A percentile compares a stretch with the other conserved stretches of the same genome.
phyloP scores from a whole-genome alignment of 768 basidiomycete species.

The Tremella mesenterica region DNA sequence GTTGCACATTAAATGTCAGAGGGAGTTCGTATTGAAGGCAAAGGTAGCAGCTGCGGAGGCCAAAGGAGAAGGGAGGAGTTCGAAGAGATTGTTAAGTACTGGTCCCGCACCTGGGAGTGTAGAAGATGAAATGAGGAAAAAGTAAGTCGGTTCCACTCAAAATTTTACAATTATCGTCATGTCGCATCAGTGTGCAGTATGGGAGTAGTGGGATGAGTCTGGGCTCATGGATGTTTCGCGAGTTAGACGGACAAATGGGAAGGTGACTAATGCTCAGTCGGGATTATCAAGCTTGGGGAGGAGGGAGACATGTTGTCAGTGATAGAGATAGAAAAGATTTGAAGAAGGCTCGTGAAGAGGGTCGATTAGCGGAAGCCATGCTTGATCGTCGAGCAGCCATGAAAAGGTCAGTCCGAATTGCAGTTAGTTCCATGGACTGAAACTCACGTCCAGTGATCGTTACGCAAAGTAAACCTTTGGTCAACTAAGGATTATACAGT shows the following conservation, averaged over 20 bases:
- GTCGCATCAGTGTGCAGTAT: too few relatives aligned
- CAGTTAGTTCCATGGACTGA: background rate
- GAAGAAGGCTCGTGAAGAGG: conserved; percentile 42
- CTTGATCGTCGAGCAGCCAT: conserved; percentile 40
- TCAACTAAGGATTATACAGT: too few relatives aligned
- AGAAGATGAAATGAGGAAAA: conserved; percentile 40
- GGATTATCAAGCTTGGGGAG: conserved; percentile 40
- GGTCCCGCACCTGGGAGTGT: conserved; percentile 29
- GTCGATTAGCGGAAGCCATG: conserved; percentile 42
- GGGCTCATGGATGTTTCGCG: background rate
- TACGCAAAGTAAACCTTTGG: conserved; percentile 29
- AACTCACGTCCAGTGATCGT: conserved; percentile 27
- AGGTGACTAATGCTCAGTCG: conserved; percentile 14
- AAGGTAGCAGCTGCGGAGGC: conserved; percentile 17
- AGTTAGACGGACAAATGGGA: background rate
- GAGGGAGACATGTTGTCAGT: conserved; percentile 34
- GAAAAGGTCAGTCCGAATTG: conserved; percentile 31
- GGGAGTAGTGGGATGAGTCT: background rate
- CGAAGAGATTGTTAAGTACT: conserved; percentile 20
- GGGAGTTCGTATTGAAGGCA: conserved; percentile 41
- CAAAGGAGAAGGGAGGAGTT: conserved; percentile 4
- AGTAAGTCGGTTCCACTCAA: conserved; percentile 31
- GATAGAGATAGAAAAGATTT: conserved; percentile 35
- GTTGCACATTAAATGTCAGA: conserved; percentile 41
- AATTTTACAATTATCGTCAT: too few relatives aligned